Percentiles rank a stretch among this genome's conserved stretches.
phyloP scores from a whole-genome alignment of 192 early-diverging fungal genomes.

The Entrophospora sp. region DNA sequence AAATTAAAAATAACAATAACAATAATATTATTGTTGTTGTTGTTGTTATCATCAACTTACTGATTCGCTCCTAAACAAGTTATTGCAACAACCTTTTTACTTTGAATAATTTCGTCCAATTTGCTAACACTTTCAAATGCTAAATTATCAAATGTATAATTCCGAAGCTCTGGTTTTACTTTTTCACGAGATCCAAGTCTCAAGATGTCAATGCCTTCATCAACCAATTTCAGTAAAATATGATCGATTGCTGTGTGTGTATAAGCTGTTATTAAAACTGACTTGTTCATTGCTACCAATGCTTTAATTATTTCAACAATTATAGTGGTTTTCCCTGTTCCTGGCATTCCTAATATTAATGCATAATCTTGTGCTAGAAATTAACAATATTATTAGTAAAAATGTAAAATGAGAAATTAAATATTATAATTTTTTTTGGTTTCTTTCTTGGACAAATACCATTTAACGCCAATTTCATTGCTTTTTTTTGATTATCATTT shows the following conservation, averaged over 20 bases:
- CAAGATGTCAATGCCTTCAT: conserved; percentile 55
- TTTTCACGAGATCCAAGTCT: conserved; percentile 64
- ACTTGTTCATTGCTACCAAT: conserved; percentile 58
- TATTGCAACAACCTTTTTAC: conserved; percentile 67
- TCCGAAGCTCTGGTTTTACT: conserved; percentile 43
- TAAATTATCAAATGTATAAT: conserved; percentile 19
- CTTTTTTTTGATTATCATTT: conserved; percentile 64
- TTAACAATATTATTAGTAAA: background rate
- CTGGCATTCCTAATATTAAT: conserved; percentile 92
- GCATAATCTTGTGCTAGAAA: conserved; percentile 76
- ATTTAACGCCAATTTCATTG: conserved; percentile 60
- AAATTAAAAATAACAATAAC: background rate
- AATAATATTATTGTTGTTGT: too few species aligned
- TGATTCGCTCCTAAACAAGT: conserved; percentile 84
- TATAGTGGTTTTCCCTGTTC: conserved; percentile 92
- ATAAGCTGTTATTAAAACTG: conserved; percentile 80
- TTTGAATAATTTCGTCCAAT: conserved; percentile 50
- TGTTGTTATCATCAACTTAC: conserved; percentile 30
- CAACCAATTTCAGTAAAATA: conserved; percentile 75
- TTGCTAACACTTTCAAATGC: conserved; percentile 48
- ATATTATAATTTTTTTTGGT: background rate
- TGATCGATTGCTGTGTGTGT: conserved; percentile 93
- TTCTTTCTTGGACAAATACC: conserved; percentile 18
- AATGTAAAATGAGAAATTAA: background rate
- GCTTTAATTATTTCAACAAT: conserved; percentile 68